Evolutionary conservation across 208 protist species (phyloP).

Genomic region (Naegleria gruberi): DNA sequence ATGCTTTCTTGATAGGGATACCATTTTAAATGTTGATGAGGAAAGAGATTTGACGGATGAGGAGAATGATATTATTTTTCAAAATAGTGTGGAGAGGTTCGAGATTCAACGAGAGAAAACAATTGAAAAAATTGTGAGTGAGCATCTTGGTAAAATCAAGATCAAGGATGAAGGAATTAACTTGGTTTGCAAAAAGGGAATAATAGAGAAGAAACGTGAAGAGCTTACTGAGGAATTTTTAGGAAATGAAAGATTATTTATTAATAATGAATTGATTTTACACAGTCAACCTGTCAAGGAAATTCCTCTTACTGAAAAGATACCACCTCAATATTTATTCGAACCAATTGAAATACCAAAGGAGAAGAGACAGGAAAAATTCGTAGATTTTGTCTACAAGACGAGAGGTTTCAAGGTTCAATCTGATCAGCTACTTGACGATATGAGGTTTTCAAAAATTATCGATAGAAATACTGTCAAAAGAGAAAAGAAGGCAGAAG

Average conservation of each 20-base stretch:
- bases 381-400: not conserved
- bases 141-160: not conserved
- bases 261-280: not conserved
- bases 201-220: not conserved
- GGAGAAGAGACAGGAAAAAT: not conserved
- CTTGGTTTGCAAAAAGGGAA: not conserved
- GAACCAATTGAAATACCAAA: too few species aligned
- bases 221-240: not conserved
- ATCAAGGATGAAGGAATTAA: not conserved
- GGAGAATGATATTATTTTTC: not conserved
- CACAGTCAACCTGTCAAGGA: not conserved
- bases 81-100: not conserved
- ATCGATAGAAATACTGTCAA: not conserved
- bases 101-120: not conserved
- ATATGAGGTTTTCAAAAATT: not conserved
- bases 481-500: not conserved
- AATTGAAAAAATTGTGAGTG: not conserved
- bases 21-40: not conserved
- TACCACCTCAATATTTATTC: too few species aligned
- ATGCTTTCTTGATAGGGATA: not conserved
- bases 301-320: not conserved
- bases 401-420: not conserved
- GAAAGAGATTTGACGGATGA: not conserved
- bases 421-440: not conserved
- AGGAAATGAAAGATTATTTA: not conserved